Conservation (phyloP, 1,139 yeast genomes). For the Hemisphaericaspora subhashii region DNA sequence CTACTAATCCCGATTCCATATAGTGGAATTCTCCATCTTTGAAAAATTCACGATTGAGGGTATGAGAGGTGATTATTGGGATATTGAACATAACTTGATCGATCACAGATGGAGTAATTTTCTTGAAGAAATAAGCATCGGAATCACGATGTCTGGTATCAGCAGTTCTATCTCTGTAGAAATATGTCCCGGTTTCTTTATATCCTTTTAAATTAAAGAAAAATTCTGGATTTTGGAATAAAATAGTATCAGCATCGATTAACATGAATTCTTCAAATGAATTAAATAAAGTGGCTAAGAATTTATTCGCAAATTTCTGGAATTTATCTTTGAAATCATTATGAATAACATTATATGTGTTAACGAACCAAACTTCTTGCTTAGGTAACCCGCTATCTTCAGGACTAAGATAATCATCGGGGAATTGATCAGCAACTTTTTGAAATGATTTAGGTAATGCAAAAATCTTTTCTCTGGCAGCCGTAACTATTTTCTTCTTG, state of each 20-base stretch:
- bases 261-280: slow-evolving; percentile 51
- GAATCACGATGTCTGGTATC: slow-evolving; percentile 29
- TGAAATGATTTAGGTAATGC: slow-evolving; percentile 26
- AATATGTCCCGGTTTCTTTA: slow-evolving; percentile 38
- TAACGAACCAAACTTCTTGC: slow-evolving; percentile 48
- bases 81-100: slow-evolving; percentile 37
- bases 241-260: slow-evolving; percentile 53
- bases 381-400: slow-evolving; percentile 30
- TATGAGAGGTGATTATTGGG: slow-evolving; percentile 31
- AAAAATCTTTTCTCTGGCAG: slow-evolving; percentile 25
- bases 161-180: slow-evolving; percentile 50
- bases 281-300: slow-evolving; percentile 49
- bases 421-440: slow-evolving; percentile 23
- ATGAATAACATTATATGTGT: slow-evolving; percentile 35
- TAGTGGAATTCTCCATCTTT: slow-evolving; percentile 35
- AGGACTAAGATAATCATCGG: slow-evolving; percentile 22
- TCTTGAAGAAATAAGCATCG: slow-evolving; percentile 35
- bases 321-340: slow-evolving; percentile 28
- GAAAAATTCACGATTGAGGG: slow-evolving; percentile 33
- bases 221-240: slow-evolving; percentile 35
- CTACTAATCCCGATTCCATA: slow-evolving; percentile 55
- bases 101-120: slow-evolving; percentile 38
- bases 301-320: slow-evolving; percentile 47
- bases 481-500: slow-evolving; percentile 24
- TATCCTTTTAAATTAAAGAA: slow-evolving; percentile 41